Conservation (phyloP, 2,329 filamentous ascomycete species). For the Penicillium verrucosum region DNA sequence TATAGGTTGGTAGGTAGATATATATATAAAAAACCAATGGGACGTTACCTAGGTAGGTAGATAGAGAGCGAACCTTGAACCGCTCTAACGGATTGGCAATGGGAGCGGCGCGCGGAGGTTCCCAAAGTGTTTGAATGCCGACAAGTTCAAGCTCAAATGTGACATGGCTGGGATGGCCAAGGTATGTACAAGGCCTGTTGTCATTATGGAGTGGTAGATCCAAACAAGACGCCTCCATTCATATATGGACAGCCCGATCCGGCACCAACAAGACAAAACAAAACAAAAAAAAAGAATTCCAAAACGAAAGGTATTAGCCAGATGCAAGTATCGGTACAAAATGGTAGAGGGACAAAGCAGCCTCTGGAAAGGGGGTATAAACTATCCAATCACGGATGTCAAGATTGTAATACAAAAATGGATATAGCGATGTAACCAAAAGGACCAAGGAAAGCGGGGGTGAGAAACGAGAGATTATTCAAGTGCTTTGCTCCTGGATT, state of each 20-base stretch:
- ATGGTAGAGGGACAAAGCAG: conserved; percentile 6
- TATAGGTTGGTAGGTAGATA: background rate
- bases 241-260: background rate
- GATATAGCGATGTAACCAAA: conserved; percentile 8
- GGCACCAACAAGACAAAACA: background rate
- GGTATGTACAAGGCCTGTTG: background rate
- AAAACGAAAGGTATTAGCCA: conserved; percentile 14
- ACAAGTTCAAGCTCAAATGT: background rate
- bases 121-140: background rate
- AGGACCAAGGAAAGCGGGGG: background rate
- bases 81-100: background rate
- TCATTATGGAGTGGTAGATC: background rate
- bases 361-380: conserved; percentile 20
- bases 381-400: conserved; percentile 18
- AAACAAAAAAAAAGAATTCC: background rate
- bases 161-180: background rate
- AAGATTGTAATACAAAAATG: conserved; percentile 10
- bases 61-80: background rate
- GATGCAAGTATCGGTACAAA: conserved; percentile 18
- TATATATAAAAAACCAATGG: background rate
- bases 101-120: background rate
- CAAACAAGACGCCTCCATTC: background rate
- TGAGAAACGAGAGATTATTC: conserved; percentile 28
- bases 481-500: conserved; percentile 44
- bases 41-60: background rate